Evolutionary conservation across 768 basidiomycete genomes (phyloP).

Genomic region (Agaricus subrufescens): DNA sequence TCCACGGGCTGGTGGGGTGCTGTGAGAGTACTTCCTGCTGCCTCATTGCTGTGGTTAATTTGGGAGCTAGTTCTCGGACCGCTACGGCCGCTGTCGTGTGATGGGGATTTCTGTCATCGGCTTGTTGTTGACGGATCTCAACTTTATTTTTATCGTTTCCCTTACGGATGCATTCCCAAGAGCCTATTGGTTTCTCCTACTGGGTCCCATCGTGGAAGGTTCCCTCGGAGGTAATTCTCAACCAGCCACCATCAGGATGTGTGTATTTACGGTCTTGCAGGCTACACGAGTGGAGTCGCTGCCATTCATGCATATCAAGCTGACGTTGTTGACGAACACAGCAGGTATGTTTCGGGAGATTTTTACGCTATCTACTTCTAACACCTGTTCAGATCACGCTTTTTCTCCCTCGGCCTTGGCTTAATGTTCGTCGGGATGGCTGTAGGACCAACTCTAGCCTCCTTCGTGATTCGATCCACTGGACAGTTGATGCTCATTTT

Average conservation of each 20-base stretch:
- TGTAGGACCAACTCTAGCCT: slow-evolving; percentile 71
- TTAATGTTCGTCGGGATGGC: slow-evolving; percentile 72
- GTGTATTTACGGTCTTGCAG: slow-evolving; percentile 27
- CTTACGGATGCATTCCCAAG: slow-evolving; percentile 64
- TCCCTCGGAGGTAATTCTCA: slow-evolving; percentile 56
- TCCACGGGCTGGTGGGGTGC: slow-evolving; percentile 87
- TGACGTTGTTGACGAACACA: slow-evolving; percentile 54
- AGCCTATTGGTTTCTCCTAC: slow-evolving; percentile 74
- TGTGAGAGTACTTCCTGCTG: slow-evolving; percentile 34
- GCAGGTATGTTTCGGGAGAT: slow-evolving; percentile 35
- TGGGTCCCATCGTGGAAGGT: slow-evolving; percentile 67
- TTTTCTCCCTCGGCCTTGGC: slow-evolving; percentile 63
- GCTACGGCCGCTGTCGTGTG: slow-evolving; percentile 63
- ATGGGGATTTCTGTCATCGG: slow-evolving; percentile 61
- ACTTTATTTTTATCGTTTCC: slow-evolving; percentile 59
- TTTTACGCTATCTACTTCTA: not conserved
- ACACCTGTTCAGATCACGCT: slow-evolving; percentile 43
- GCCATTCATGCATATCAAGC: slow-evolving; percentile 63
- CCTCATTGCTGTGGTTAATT: slow-evolving; percentile 10
- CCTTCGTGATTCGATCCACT: slow-evolving; percentile 55
- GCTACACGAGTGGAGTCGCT: slow-evolving; percentile 44
- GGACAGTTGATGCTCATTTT: slow-evolving; percentile 60
- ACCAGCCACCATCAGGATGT: not conserved
- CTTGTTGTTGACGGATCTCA: slow-evolving; percentile 55
- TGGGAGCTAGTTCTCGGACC: slow-evolving; percentile 61